A percentile compares a stretch with the other conserved stretches of the same genome.
These are phyloP conservation scores for Chaetoceros muelleri DNA, from an alignment of 108 stramenopile species.

Conservation along the genomic window DNA sequence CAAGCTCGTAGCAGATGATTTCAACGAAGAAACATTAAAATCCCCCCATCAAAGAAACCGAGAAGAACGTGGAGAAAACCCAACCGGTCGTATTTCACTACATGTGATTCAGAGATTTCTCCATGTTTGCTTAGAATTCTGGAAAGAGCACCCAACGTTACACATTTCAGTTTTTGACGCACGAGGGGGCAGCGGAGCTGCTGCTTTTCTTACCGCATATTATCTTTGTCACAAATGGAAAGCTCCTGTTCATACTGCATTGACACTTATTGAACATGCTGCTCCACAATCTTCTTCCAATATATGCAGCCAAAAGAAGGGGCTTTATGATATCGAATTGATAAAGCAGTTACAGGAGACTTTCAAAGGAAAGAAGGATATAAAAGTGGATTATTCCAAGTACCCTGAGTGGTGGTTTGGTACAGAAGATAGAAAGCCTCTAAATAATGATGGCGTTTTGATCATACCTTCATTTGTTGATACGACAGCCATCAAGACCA, in stretches of 20 bases:
- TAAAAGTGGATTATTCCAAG: slow-evolving; percentile 13
- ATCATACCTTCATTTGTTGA: no score
- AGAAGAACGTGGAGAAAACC: not conserved
- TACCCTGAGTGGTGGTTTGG: slow-evolving; percentile 25
- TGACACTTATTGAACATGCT: slow-evolving; percentile 21
- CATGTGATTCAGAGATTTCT: not conserved
- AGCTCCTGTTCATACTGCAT: slow-evolving; percentile 33
- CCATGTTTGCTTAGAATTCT: not conserved
- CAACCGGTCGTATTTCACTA: not conserved
- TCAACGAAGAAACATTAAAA: not conserved
- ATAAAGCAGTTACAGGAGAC: slow-evolving; percentile 27
- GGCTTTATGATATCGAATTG: slow-evolving; percentile 26
- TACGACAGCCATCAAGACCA: slow-evolving; percentile 17
- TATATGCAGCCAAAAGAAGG: no score
- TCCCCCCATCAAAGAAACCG: slow-evolving; percentile 1
- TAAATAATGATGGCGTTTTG: slow-evolving; percentile 4
- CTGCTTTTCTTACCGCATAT: slow-evolving; percentile 22
- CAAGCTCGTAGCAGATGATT: not conserved
- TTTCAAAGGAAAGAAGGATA: slow-evolving; percentile 25
- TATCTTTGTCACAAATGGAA: slow-evolving; percentile 25
- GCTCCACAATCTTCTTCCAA: slow-evolving; percentile 17
- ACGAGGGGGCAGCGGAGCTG: slow-evolving; percentile 28
- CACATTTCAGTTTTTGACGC: slow-evolving; percentile 36
- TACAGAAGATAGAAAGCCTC: slow-evolving; percentile 7
- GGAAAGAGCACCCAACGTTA: slow-evolving; percentile 3